Evolutionary conservation across 768 basidiomycete species (phyloP), one percentile per base, ranked within the genome.

Genomic region (Fomitopsis serialis): DNA sequence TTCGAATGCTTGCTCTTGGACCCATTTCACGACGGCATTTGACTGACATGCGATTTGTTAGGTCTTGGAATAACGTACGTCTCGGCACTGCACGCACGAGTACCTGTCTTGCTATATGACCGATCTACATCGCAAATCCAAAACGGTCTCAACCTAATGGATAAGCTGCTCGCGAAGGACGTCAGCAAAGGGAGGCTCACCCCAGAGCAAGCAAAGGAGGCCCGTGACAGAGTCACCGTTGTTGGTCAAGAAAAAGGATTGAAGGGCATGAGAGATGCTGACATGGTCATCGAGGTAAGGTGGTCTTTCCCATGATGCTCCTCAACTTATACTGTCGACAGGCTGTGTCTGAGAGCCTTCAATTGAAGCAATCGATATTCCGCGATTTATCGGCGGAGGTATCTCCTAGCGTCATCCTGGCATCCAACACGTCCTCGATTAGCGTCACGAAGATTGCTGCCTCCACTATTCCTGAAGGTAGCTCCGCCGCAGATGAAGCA

Each of bases 361-460:
- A 78, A 1, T 70, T 97, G 27, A 98, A 98, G 69, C 78, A 84
- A 59, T 70, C 74, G 5, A 82, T 98, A 56, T 97, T 98, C 69
- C 68, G 75, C 5, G 71, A 76, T 2, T 78, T 98, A 21, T 79
- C 86, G 15, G 78, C 78, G 45, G 80, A 86, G 61, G 67, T 93
- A 47, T 75, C 81, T 25, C 83, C 87, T 0, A 75, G 80, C 29
- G 81, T 90, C 8, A 93, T 98, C 47, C 75, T 98, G 21, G 95
- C 94, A 0, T 83, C 85, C 42, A 98, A 98, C 63, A 98, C 95
- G 2, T 94, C 92, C 53, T 92, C 90, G 10, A 98, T 98, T 58
- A 92, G 89, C 58, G 85, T 98, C 43, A 94, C 94, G 21, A 95
- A 95, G 72, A 91, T 98, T 49, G 94, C 95, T 0, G 87, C 87